Base-by-base conservation (phyloP, 352 stramenopile genomes). In the Phytophthora europaea region DNA sequence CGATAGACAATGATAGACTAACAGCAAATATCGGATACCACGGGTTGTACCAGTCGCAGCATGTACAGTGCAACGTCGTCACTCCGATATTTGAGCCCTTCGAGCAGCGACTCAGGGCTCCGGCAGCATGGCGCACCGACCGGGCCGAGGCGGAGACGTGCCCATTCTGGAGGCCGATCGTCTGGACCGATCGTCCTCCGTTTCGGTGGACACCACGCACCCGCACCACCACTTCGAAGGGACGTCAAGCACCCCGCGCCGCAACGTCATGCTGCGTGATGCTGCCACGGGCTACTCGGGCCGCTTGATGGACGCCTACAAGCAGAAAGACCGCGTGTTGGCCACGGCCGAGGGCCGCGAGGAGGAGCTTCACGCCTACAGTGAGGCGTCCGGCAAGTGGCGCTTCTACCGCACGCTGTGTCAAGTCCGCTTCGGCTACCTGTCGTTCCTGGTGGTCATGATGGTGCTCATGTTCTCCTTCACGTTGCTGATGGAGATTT, bases 401-500 rank as follows among this genome's bases (percentile, higher is more conserved):
- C 80, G 82, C n/a, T 81, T 89, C 67, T 94, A 92, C 67, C 83
- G 88, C 67, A 89, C 81, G 48, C 36, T 89, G 52, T 95, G 88
- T 73, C 86, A 93, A 72, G 83, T 94, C 52, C 84, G 87, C 61
- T 93, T 94, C 36, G 84, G 83, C 52, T 95, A 95, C 70, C 48
- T 95, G 40, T 82, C 88, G 34, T 95, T 95, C 65, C 73, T 95
- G n/a, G 87, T 94, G 65, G 72, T 92, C 51, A 93, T 95, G 87
- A 76, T 91, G 52, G 84, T 95, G 73, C 66, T 95, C 73, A 92
- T 95, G 77, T 91, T 94, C 72, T 95, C 88, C 15, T 94, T 95
- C 69, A 92, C 86, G 71, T 61, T 91, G 60, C 74, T 95, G 51
- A 95, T 95, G 88, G 88, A 94, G 75, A 87, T 95, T 61, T 95